Percentiles rank a stretch among this genome's conserved stretches.
Conservation (phyloP, 2,329 filamentous ascomycete genomes). For the Elsinoe batatas region DNA sequence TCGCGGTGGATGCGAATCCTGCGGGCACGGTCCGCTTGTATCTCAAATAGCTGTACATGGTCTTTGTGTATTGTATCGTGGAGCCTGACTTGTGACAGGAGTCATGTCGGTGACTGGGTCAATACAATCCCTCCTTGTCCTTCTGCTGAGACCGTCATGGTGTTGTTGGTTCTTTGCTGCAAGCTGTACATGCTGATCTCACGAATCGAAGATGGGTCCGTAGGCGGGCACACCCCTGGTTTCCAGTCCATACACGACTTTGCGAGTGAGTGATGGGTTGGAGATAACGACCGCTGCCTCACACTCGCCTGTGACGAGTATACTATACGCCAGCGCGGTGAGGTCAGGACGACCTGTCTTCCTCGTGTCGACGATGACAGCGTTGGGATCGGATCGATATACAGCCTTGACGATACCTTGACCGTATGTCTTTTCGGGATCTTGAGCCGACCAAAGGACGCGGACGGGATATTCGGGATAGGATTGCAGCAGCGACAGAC, state of each 20-base stretch:
- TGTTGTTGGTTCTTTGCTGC: not conserved
- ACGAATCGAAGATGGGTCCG: conserved; percentile 66
- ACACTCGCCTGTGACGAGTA: conserved; percentile 38
- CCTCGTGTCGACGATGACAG: conserved; percentile 59
- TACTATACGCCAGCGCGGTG: conserved; percentile 44
- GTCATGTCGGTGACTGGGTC: not conserved
- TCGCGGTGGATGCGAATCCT: not conserved
- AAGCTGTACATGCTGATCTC: conserved; percentile 16
- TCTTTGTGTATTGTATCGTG: not conserved
- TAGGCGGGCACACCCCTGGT: conserved; percentile 55
- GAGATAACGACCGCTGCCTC: conserved; percentile 67
- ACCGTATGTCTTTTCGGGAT: conserved; percentile 55
- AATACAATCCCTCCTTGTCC: not conserved
- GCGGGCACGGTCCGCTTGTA: not conserved
- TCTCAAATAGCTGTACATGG: conserved; percentile 3
- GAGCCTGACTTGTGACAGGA: not conserved
- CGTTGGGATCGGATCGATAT: conserved; percentile 47
- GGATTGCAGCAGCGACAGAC: conserved; percentile 51
- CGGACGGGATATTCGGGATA: conserved; percentile 41
- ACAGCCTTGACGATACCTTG: conserved; percentile 47
- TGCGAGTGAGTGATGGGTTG: conserved; percentile 57
- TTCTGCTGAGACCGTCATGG: not conserved
- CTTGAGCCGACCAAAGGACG: conserved; percentile 59
- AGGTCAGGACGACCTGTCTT: conserved; percentile 52
- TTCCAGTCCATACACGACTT: conserved; percentile 60